These are phyloP conservation scores for Penicillium salamii DNA, from an alignment of 495 filamentous ascomycete genomes.

Conservation along the genomic window DNA sequence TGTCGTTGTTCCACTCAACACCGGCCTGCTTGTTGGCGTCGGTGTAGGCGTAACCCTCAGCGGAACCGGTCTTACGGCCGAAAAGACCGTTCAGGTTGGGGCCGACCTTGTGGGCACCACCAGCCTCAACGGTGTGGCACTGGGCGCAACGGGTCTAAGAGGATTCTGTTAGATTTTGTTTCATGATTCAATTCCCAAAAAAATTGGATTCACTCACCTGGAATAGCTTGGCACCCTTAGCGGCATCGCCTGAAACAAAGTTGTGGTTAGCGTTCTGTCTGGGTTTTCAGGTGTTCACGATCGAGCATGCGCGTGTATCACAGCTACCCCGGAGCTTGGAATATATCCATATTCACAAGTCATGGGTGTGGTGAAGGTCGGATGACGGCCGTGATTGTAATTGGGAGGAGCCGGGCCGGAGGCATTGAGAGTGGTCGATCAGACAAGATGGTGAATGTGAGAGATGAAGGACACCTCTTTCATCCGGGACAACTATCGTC, in stretches of 20 bases:
- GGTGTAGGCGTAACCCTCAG: slow-evolving; percentile 95
- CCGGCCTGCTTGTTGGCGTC: slow-evolving; percentile 99
- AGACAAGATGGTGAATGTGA: no score
- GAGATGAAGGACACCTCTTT: no score
- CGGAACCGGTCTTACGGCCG: slow-evolving; percentile 87
- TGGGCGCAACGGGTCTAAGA: slow-evolving; percentile 88
- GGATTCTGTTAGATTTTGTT: slow-evolving; percentile 14
- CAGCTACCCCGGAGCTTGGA: no score
- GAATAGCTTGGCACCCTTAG: slow-evolving; percentile 99
- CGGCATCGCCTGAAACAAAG: slow-evolving; percentile 68
- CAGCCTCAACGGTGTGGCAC: slow-evolving; percentile 90
- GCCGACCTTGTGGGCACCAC: slow-evolving; percentile 94
- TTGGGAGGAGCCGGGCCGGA: no score
- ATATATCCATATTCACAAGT: no score
- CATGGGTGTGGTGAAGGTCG: no score
- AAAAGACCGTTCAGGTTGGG: slow-evolving; percentile 97
- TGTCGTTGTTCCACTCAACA: slow-evolving; percentile 80
- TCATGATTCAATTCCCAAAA: neutral
- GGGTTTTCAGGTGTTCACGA: neutral
- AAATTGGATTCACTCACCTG: slow-evolving; percentile 50
- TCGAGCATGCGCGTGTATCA: neutral
- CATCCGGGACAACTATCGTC: no score
- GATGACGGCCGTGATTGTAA: no score
- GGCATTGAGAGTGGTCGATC: no score
- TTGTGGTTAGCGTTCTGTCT: slow-evolving; percentile 26